phyloP scores from a whole-genome alignment of 2,329 filamentous ascomycete genomes.

The Phyllosticta citriasiana region DNA sequence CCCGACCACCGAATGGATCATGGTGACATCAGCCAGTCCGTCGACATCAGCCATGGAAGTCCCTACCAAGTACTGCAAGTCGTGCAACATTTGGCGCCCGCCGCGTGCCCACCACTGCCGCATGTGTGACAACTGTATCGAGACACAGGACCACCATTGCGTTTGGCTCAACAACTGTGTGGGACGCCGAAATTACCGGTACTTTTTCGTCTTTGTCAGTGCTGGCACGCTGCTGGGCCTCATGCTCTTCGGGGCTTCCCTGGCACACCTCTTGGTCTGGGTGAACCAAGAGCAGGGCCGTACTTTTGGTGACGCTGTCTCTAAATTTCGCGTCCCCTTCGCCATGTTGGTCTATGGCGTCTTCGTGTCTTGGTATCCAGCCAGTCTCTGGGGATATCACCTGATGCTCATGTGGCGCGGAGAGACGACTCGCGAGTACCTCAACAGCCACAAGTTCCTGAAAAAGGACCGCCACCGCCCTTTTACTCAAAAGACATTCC shows the following conservation, averaged over 20 bases:
- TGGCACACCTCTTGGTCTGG: conserved; percentile 75
- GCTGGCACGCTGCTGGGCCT: conserved; percentile 66
- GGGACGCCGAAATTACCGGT: conserved; percentile 92
- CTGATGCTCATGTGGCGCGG: conserved; percentile 82
- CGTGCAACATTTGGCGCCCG: conserved; percentile 94
- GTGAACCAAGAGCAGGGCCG: conserved; percentile 48
- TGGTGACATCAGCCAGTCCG: conserved; percentile 71
- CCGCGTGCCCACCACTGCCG: conserved; percentile 94
- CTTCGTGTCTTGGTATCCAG: conserved; percentile 67
- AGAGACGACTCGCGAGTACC: conserved; percentile 91
- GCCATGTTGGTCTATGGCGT: conserved; percentile 80
- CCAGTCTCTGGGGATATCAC: conserved; percentile 78
- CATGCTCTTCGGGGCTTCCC: conserved; percentile 64
- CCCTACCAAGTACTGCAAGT: conserved; percentile 95
- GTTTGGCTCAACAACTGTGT: conserved; percentile 99
- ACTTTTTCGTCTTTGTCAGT: conserved; percentile 87
- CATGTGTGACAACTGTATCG: conserved; percentile 92
- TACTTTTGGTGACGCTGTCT: conserved; percentile 58
- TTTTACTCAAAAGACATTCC: conserved; percentile 66
- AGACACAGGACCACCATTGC: conserved; percentile 96
- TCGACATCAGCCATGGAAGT: conserved; percentile 88
- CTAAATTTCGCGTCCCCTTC: conserved; percentile 68
- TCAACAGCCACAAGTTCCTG: conserved; percentile 90
- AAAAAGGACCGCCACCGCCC: conserved; percentile 86
- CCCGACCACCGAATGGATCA: conserved; percentile 84